Evolutionary conservation across 2,329 filamentous ascomycete genomes (phyloP).

Genomic region (Immersiporthe knoxdaviesiana): DNA sequence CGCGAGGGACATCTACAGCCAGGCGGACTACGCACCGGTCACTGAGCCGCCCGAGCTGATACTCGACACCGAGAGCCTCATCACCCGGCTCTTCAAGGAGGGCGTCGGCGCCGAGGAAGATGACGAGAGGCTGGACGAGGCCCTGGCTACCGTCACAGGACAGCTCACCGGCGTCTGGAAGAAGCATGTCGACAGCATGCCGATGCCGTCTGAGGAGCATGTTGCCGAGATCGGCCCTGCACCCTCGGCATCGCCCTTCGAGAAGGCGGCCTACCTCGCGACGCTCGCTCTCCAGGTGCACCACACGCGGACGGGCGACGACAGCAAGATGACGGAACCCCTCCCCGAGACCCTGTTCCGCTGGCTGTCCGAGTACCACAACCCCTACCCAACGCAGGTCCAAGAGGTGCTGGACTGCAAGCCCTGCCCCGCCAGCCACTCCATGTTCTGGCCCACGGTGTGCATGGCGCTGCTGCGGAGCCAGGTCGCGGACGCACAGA

Average conservation of each 20-base stretch:
- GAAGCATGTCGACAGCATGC: constrained; percentile 53
- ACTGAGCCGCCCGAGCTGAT: constrained; percentile 74
- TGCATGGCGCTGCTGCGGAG: constrained; percentile 76
- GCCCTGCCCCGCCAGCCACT: constrained; percentile 76
- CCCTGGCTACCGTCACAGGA: constrained; percentile 56
- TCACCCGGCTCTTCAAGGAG: constrained; percentile 67
- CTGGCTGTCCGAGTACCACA: constrained; percentile 80
- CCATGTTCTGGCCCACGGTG: constrained; percentile 84
- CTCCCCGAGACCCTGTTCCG: constrained; percentile 79
- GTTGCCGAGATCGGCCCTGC: constrained; percentile 68
- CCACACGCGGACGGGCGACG: constrained; percentile 59
- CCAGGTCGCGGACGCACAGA: constrained; percentile 67
- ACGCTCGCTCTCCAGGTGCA: constrained; percentile 78
- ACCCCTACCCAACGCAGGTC: constrained; percentile 70
- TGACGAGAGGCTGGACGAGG: constrained; percentile 58
- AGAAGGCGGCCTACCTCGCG: constrained; percentile 79
- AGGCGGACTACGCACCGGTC: constrained; percentile 61
- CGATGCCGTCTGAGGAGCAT: constrained; percentile 56
- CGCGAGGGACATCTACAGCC: constrained; percentile 69
- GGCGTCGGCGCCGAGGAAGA: constrained; percentile 61
- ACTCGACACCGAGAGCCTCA: constrained; percentile 72
- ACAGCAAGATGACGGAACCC: constrained; percentile 47
- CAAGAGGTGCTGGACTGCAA: constrained; percentile 64
- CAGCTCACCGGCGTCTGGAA: constrained; percentile 61
- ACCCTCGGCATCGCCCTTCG: constrained; percentile 62